Conservation (phyloP, 2,329 filamentous ascomycete genomes). For the Aureobasidium sp. region DNA sequence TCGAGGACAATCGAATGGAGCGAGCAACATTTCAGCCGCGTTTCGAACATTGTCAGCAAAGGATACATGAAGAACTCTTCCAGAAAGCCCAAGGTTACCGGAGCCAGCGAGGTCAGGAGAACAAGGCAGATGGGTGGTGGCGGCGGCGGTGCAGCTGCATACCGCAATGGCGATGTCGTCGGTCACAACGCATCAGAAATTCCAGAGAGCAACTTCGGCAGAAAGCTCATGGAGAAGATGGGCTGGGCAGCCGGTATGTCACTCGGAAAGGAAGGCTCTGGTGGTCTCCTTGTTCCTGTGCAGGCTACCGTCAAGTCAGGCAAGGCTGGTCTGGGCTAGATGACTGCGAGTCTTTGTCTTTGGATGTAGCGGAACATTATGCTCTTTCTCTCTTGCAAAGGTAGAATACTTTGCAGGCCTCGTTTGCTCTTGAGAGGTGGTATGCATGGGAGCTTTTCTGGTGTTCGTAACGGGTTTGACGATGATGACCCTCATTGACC, state of each 20-base stretch:
- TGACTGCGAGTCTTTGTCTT: neutral
- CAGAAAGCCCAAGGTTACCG: constrained; percentile 20
- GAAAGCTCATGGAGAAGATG: constrained; percentile 91
- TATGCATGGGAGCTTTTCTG: neutral
- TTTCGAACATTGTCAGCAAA: constrained; percentile 37
- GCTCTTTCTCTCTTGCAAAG: too few species aligned
- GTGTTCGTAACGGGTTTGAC: neutral
- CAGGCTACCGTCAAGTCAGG: constrained; percentile 78
- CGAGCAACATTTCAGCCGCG: constrained; percentile 43
- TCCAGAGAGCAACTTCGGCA: constrained; percentile 71
- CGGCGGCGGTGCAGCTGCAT: constrained; percentile 40
- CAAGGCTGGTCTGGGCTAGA: constrained; percentile 68
- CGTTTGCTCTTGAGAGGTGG: neutral
- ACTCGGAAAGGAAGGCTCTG: constrained; percentile 72
- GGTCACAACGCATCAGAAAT: constrained; percentile 79
- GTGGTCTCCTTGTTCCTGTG: constrained; percentile 81
- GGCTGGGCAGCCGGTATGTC: constrained; percentile 85
- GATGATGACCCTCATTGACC: neutral
- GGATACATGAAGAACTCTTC: constrained; percentile 47
- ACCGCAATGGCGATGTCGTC: constrained; percentile 80
- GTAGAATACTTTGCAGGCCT: neutral
- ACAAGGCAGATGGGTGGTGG: constrained; percentile 26
- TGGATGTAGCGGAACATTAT: too few species aligned
- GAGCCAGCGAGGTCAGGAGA: constrained; percentile 13
- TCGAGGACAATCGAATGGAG: constrained; percentile 53